Percentiles rank a stretch among this genome's conserved stretches.
Evolutionary conservation across 306 rosid genomes (phyloP).

Genomic region (Vicia sativa): DNA sequence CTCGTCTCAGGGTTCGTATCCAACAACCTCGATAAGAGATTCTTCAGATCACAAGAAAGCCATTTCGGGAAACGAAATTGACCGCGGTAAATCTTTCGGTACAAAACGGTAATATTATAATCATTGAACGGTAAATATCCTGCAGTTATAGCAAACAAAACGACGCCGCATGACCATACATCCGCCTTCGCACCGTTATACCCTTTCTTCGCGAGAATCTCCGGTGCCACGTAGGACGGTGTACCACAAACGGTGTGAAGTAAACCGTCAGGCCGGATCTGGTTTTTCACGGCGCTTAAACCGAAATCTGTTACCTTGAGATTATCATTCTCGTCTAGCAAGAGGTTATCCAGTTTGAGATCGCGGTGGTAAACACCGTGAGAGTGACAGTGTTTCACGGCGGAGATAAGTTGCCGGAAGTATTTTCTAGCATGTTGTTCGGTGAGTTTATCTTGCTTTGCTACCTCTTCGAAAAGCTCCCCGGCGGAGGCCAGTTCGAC

Average conservation of each 20-base stretch:
- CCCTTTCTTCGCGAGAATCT: conserved; percentile 69
- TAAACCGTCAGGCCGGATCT: conserved; percentile 62
- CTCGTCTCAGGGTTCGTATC: conserved; percentile 67
- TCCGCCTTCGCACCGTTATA: conserved; percentile 82
- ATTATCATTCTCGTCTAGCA: conserved; percentile 64
- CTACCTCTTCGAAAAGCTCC: conserved; percentile 59
- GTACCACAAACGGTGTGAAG: conserved; percentile 89
- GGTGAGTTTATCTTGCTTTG: conserved; percentile 48
- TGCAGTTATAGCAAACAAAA: conserved; percentile 55
- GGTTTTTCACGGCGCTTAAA: conserved; percentile 60
- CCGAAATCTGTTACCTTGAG: conserved; percentile 81
- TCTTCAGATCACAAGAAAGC: conserved; percentile 49
- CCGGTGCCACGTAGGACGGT: conserved; percentile 88
- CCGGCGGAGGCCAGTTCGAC: conserved; percentile 83
- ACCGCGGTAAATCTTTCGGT: conserved; percentile 74
- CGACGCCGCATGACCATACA: conserved; percentile 84
- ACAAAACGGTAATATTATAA: conserved; percentile 51
- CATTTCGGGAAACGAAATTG: conserved; percentile 67
- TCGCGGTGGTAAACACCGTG: conserved; percentile 81
- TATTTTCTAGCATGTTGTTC: conserved; percentile 65
- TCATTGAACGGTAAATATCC: conserved; percentile 84
- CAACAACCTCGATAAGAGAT: conserved; percentile 53
- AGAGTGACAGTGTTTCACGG: conserved; percentile 74
- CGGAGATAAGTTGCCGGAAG: conserved; percentile 75
- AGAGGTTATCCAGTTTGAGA: conserved; percentile 80